Evolutionary conservation across 2,329 filamentous ascomycete genomes (phyloP).

Genomic region (Myriosclerotinia scirpicola): DNA sequence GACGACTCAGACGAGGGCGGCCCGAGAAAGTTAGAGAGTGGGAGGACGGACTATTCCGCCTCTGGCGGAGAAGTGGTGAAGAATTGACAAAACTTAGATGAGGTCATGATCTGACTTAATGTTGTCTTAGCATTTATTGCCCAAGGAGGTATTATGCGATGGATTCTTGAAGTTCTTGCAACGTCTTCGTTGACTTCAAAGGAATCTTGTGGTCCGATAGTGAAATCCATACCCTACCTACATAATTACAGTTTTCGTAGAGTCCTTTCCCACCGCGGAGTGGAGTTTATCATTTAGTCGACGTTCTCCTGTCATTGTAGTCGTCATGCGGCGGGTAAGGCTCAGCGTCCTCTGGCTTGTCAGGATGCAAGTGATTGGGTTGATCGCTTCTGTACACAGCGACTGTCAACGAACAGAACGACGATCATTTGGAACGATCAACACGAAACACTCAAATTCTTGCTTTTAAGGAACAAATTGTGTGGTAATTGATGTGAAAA

Average conservation of each 20-base stretch:
- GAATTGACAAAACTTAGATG: neutral
- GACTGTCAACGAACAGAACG: neutral
- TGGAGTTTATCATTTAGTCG: too few species aligned
- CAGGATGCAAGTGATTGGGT: slow-evolving; percentile 4
- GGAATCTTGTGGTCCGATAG: neutral
- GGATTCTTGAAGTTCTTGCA: neutral
- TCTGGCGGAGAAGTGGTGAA: neutral
- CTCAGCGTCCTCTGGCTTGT: neutral
- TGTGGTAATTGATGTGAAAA: neutral
- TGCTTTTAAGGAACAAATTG: neutral
- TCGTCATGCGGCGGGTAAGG: neutral
- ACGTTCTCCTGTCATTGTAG: neutral
- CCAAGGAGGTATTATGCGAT: neutral
- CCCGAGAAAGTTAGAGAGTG: neutral
- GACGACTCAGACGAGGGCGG: too few species aligned
- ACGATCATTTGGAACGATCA: neutral
- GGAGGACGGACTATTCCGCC: neutral
- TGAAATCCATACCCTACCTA: neutral
- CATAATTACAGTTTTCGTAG: neutral
- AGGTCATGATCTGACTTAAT: slow-evolving; percentile 5
- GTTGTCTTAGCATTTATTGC: neutral
- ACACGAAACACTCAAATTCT: neutral
- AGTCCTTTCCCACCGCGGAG: neutral
- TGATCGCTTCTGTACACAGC: slow-evolving; percentile 9
- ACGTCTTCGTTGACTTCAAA: neutral